phyloP scores from a whole-genome alignment of 1,139 yeast genomes.

The Suhomyces ambrosiae region DNA sequence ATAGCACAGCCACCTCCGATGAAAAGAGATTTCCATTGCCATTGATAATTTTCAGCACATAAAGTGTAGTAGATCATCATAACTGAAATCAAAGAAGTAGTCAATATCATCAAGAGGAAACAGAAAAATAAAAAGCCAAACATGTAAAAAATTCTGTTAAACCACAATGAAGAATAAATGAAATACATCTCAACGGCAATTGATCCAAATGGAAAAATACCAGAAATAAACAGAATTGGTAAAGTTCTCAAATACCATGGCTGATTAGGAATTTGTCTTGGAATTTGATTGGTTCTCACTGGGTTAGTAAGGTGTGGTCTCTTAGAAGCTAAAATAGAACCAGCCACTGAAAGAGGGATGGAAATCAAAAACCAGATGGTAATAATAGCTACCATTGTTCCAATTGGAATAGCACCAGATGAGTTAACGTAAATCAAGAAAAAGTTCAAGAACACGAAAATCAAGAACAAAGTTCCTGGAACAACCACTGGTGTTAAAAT shows the following conservation, averaged over 20 bases:
- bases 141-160: slow-evolving; percentile 92
- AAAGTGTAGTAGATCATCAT: slow-evolving; percentile 82
- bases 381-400: slow-evolving; percentile 82
- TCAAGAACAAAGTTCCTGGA: slow-evolving; percentile 71
- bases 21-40: slow-evolving; percentile 96
- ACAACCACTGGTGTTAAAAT: slow-evolving; percentile 78
- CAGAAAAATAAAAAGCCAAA: slow-evolving; percentile 95
- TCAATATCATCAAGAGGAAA: slow-evolving; percentile 74
- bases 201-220: slow-evolving; percentile 93
- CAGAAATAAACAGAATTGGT: slow-evolving; percentile 74
- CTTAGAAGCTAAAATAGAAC: slow-evolving; percentile 77
- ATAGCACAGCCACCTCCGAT: slow-evolving; percentile 89
- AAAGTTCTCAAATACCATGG: slow-evolving; percentile 77
- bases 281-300: slow-evolving; percentile 89
- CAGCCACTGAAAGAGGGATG: slow-evolving; percentile 79
- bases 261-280: slow-evolving; percentile 92
- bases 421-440: slow-evolving; percentile 77
- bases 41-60: slow-evolving; percentile 88
- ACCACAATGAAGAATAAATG: slow-evolving; percentile 87
- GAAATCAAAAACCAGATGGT: slow-evolving; percentile 84
- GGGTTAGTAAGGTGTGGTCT: slow-evolving; percentile 64
- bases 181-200: slow-evolving; percentile 94
- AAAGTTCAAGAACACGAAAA: slow-evolving; percentile 74
- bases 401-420: slow-evolving; percentile 94
- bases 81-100: slow-evolving; percentile 80